Evolutionary conservation across 1,284 basidiomycete genomes (phyloP).

Genomic region (Apiotrichum sp.): DNA sequence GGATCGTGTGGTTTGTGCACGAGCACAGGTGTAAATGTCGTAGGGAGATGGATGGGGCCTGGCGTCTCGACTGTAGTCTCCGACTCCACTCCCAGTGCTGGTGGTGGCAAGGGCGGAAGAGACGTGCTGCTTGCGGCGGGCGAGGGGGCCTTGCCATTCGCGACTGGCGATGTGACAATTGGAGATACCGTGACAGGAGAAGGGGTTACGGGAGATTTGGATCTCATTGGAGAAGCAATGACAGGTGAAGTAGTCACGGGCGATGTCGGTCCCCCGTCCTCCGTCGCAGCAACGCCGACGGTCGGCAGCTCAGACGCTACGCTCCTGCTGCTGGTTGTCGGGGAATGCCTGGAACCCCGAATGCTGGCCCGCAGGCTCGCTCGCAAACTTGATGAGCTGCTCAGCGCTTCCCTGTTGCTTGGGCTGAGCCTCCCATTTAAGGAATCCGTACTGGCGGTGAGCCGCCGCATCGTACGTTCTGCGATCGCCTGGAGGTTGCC

Average conservation of each 20-base stretch:
- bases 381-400: neutral
- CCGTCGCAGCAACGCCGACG: too few relatives aligned
- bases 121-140: too few relatives aligned
- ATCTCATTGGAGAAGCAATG: too few relatives aligned
- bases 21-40: constrained; percentile 49
- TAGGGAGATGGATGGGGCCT: neutral
- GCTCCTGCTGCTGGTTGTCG: neutral
- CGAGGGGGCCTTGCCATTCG: too few relatives aligned
- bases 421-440: neutral
- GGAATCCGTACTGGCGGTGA: neutral
- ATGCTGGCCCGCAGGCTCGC: neutral
- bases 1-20: constrained; percentile 55
- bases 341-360: neutral
- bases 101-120: too few relatives aligned
- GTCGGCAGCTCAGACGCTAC: neutral
- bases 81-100: too few relatives aligned
- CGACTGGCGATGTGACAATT: too few relatives aligned
- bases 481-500: constrained; percentile 9
- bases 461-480: constrained; percentile 10
- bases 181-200: too few relatives aligned
- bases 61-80: neutral
- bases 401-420: neutral
- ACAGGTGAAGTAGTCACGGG: too few relatives aligned
- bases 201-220: too few relatives aligned
- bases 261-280: too few relatives aligned